These are phyloP conservation scores for Asterella californica DNA, from an alignment of 225 moss, liverwort and hornwort species.

Conservation along the genomic window DNA sequence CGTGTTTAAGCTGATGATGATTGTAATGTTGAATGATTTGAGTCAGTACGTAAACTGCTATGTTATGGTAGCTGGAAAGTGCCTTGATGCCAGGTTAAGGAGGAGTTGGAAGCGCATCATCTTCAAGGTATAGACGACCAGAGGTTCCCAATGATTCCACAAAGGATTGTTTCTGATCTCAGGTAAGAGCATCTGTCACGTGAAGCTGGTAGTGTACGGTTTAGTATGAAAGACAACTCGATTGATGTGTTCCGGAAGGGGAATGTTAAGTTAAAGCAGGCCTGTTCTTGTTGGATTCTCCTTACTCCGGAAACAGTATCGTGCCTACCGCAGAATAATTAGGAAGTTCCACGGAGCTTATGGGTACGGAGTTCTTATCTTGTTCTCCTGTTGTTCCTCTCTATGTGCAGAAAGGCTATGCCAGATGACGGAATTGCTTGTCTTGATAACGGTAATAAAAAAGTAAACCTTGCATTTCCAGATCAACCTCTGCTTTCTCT, in stretches of 20 bases:
- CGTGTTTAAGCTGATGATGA: too few species aligned
- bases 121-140: slow-evolving; percentile 53
- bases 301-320: too few species aligned
- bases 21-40: not conserved
- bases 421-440: slow-evolving; percentile 77
- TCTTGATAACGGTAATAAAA: slow-evolving; percentile 76
- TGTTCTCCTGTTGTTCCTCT: not conserved
- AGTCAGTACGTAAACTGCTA: not conserved
- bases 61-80: not conserved
- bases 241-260: too few species aligned
- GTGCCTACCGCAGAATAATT: not conserved
- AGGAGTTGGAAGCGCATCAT: slow-evolving; percentile 64
- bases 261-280: too few species aligned
- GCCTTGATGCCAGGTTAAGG: slow-evolving; percentile 49
- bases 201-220: not conserved
- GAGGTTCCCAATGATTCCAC: slow-evolving; percentile 79
- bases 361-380: not conserved
- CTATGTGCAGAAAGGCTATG: slow-evolving; percentile 58
- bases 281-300: too few species aligned
- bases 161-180: slow-evolving; percentile 73
- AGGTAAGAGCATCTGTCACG: slow-evolving; percentile 34
- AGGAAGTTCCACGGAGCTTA: not conserved
- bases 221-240: not conserved
- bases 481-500: not conserved
- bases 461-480: not conserved